phyloP scores from a whole-genome alignment of 2,329 filamentous ascomycete species.

The Colletotrichum australisinense region DNA sequence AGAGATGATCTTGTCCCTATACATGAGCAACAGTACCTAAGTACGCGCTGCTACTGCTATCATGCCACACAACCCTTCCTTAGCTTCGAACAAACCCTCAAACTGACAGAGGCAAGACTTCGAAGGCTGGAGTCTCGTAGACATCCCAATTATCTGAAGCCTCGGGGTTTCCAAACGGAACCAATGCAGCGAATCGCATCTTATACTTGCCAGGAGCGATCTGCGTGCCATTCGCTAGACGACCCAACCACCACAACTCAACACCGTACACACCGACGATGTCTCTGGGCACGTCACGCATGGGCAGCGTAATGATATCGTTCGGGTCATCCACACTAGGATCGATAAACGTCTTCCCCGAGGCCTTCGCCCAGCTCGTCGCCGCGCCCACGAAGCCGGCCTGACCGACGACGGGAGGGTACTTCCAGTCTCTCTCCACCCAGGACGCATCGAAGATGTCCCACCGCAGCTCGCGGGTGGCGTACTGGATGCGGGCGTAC shows the following conservation, averaged over 20 bases:
- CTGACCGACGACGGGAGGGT: constrained; percentile 51
- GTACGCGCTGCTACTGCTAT: no score
- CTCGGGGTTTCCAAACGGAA: constrained; percentile 27
- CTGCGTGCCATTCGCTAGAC: constrained; percentile 53
- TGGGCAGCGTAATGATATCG: constrained; percentile 52
- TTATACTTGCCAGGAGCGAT: constrained; percentile 54
- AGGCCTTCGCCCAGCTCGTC: constrained; percentile 50
- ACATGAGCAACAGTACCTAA: not conserved
- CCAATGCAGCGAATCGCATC: constrained; percentile 29
- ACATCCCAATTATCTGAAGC: constrained; percentile 31
- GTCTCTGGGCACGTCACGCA: constrained; percentile 47
- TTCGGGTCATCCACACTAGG: constrained; percentile 48
- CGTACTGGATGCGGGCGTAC: constrained; percentile 38
- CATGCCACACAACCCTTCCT: no score
- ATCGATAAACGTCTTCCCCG: constrained; percentile 48
- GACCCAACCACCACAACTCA: constrained; percentile 55
- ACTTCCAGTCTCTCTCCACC: constrained; percentile 53
- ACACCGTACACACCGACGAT: constrained; percentile 36
- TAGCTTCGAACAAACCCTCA: not conserved
- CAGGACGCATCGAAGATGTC: constrained; percentile 53
- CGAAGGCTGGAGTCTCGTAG: constrained; percentile 40
- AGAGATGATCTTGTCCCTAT: not conserved
- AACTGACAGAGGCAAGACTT: constrained; percentile 31
- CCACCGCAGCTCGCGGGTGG: constrained; percentile 42
- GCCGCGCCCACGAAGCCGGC: constrained; percentile 56